Conservation (phyloP, 495 filamentous ascomycete genomes). For the Podospora bellae-mahoneyi region DNA sequence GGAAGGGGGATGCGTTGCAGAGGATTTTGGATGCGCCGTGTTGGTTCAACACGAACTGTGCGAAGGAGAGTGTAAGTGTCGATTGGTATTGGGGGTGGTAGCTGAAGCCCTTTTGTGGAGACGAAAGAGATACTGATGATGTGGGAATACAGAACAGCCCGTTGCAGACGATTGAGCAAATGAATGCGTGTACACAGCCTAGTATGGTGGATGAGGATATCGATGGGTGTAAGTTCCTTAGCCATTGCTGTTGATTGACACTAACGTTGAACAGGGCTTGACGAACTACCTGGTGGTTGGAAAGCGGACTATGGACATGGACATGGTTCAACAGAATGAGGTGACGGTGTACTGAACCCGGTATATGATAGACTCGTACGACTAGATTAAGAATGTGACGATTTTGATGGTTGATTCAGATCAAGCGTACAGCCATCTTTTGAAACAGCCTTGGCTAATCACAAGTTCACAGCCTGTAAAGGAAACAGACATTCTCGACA, state of each 20-base stretch:
- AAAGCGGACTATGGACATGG: neutral
- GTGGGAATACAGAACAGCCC: slow-evolving; percentile 29
- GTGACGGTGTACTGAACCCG: neutral
- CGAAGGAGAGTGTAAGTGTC: slow-evolving; percentile 2
- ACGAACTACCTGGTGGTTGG: slow-evolving; percentile 6
- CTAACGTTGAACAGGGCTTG: neutral
- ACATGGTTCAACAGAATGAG: neutral
- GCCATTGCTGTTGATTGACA: neutral
- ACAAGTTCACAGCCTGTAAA: neutral
- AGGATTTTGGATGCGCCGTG: slow-evolving; percentile 40
- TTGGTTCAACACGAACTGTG: slow-evolving; percentile 45
- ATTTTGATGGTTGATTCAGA: neutral
- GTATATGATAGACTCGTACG: neutral
- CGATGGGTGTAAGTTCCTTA: slow-evolving; percentile 42
- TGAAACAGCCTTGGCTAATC: neutral
- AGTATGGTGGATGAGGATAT: slow-evolving; percentile 39
- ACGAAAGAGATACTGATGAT: neutral
- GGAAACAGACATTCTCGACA: neutral
- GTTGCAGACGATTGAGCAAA: slow-evolving; percentile 38
- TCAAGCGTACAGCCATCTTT: neutral
- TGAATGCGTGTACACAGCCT: slow-evolving; percentile 43
- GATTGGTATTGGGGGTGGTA: neutral
- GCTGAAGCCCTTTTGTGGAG: neutral
- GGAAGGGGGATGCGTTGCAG: slow-evolving; percentile 43
- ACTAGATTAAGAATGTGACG: neutral